Evolutionary conservation across 306 rosid species (phyloP).

Genomic region (Casuarina glauca): DNA sequence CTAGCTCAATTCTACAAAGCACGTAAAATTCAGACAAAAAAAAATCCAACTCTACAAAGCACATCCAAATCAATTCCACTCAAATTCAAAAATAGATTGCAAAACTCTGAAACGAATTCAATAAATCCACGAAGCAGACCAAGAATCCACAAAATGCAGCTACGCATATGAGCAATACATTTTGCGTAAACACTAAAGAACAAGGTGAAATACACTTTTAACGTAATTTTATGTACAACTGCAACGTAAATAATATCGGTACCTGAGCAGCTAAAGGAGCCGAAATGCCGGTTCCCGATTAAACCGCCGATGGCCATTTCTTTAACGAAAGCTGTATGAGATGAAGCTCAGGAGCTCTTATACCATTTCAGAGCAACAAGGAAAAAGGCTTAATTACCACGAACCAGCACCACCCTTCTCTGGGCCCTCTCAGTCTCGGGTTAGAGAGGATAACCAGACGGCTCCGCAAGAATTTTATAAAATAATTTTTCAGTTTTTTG

Average conservation of each 20-base stretch:
- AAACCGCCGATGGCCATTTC: constrained; percentile 72
- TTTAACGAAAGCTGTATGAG: background rate
- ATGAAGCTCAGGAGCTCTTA: background rate
- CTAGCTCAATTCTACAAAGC: background rate
- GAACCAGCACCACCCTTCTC: constrained; percentile 31
- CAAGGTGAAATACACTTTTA: background rate
- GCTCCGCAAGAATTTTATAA: constrained; percentile 16
- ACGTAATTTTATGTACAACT: background rate
- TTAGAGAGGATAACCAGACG: constrained; percentile 55
- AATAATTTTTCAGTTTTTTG: background rate
- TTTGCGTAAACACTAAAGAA: background rate
- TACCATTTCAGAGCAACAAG: constrained; percentile 25
- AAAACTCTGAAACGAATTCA: background rate
- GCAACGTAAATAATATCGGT: background rate
- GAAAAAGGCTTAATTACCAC: constrained; percentile 8
- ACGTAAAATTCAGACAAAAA: background rate
- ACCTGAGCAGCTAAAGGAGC: constrained; percentile 49
- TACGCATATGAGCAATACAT: background rate
- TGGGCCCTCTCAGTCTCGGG: constrained; percentile 8
- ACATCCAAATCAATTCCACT: background rate
- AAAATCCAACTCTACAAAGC: constrained; percentile 6
- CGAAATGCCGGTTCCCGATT: constrained; percentile 65
- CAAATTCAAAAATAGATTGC: background rate
- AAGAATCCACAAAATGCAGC: constrained; percentile 27
- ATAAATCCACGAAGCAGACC: background rate